Conservation (phyloP, 1,284 basidiomycete genomes). For the Moesziomyces parantarcticus region DNA sequence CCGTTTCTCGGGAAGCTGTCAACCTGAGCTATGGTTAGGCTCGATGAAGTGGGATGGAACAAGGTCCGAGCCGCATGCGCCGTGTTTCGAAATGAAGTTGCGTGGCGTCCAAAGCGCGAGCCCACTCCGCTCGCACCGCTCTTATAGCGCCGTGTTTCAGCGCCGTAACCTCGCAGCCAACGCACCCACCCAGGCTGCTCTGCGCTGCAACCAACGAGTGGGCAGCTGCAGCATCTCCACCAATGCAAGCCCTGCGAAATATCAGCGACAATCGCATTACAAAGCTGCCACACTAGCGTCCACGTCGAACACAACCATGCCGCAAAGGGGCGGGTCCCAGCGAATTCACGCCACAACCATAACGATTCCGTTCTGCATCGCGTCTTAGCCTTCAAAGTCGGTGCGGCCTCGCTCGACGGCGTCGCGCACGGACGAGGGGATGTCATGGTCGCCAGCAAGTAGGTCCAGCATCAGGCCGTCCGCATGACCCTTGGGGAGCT, state of each 20-base stretch:
- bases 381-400: conserved; percentile 64
- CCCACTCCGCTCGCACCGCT: not conserved
- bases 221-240: too few species aligned
- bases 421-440: conserved; percentile 72
- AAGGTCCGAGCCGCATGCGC: not conserved
- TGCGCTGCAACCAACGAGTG: too few species aligned
- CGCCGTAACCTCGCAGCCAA: too few species aligned
- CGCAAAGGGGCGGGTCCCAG: too few species aligned
- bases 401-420: conserved; percentile 73
- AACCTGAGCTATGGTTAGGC: too few species aligned
- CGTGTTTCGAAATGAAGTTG: not conserved
- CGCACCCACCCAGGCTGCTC: too few species aligned
- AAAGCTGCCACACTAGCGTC: too few species aligned
- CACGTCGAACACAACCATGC: too few species aligned
- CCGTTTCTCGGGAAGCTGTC: too few species aligned
- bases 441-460: conserved; percentile 73
- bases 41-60: not conserved
- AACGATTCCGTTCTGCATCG: not conserved
- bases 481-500: conserved; percentile 72
- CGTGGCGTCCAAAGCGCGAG: not conserved
- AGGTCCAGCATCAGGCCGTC: conserved; percentile 76
- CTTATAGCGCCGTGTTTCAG: too few species aligned
- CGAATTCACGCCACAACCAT: not conserved
- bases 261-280: too few species aligned
- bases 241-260: too few species aligned